Evolutionary conservation across 139 green algal species (phyloP), one percentile per base, ranked within the genome.

Genomic region (Micractinium sp.): DNA sequence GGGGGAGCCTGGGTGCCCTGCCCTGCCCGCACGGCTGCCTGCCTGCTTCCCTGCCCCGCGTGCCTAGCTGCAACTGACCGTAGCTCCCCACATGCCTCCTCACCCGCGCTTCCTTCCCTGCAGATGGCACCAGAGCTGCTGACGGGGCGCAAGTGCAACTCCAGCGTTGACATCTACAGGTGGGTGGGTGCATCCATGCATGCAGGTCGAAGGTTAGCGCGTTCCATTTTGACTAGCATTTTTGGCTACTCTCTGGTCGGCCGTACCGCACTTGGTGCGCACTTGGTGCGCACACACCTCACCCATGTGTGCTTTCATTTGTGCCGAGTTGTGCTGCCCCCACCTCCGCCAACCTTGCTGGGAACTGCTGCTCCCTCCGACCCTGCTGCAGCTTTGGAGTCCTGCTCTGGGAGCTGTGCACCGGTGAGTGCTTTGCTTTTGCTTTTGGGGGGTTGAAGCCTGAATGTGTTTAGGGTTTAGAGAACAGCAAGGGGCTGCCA

Each of bases 91-190:
- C 1, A 22, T 25, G 13, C 31, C n/a, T 25, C 78, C 39, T 12
- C 12, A 13, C 3, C 47, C 22, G 0, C 39, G 0, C 56, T 0
- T 22, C 56, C 12, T 0, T 12, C 3, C 3, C 9, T 61, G 47
- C 85, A 89, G 85, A 89, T 89, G 41, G 89, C 91, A 35, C 91
- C 91, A 5, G 91, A 93, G 87, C 80, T 92, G 39, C 78, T 91
- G 53, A 82, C 31, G 3, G 89, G 87, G 20, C 47, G 86, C 19
- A 92, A 87, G 78, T 93, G 81, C 41, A 92, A 83, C 15, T 79
- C 85, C 73, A 93, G 92, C 69, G 90, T 93, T 16, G 92, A 94
- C 81, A 87, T 93, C 18, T 94, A 92, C n/a, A 69, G 36, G 0
- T 87, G 38, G 36, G 82, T 61, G 2, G 23, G 90, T 31, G 35